phyloP scores from a whole-genome alignment of 2,329 filamentous ascomycete genomes.

The Colletotrichum paranaense region DNA sequence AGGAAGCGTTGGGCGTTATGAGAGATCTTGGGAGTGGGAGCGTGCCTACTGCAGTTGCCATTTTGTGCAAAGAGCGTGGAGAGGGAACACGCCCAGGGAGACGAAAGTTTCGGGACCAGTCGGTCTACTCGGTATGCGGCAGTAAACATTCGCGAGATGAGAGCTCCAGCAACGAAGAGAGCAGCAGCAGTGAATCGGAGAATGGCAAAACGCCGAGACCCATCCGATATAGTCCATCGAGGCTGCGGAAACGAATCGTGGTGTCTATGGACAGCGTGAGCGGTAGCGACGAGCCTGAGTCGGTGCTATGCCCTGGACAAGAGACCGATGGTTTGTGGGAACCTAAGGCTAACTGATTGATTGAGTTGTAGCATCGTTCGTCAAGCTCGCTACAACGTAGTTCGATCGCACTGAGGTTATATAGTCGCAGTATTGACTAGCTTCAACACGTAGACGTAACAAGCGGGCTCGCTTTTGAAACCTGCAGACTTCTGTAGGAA shows the following conservation, averaged over 20 bases:
- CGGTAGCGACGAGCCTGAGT: neutral
- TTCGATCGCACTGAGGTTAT: neutral
- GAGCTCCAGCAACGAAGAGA: neutral
- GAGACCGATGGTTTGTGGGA: neutral
- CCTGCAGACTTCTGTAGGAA: neutral
- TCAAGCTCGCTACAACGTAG: neutral
- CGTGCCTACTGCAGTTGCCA: conserved; percentile 15
- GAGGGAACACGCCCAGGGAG: neutral
- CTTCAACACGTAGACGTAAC: neutral
- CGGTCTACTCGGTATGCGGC: neutral
- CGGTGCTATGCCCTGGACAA: neutral
- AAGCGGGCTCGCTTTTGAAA: neutral
- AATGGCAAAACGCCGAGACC: neutral
- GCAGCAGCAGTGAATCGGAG: neutral
- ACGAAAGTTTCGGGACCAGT: neutral
- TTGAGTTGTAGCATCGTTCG: neutral
- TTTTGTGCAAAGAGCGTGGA: conserved; percentile 4
- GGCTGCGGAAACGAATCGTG: neutral
- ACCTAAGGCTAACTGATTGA: neutral
- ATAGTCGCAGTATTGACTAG: neutral
- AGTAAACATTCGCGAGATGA: neutral
- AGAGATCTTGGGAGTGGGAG: neutral
- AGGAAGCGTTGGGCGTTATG: conserved; percentile 15
- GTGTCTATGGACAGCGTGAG: neutral
- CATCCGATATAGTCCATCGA: neutral